phyloP scores from a whole-genome alignment of 2,329 filamentous ascomycete genomes.

The Xylariaceae sp. region DNA sequence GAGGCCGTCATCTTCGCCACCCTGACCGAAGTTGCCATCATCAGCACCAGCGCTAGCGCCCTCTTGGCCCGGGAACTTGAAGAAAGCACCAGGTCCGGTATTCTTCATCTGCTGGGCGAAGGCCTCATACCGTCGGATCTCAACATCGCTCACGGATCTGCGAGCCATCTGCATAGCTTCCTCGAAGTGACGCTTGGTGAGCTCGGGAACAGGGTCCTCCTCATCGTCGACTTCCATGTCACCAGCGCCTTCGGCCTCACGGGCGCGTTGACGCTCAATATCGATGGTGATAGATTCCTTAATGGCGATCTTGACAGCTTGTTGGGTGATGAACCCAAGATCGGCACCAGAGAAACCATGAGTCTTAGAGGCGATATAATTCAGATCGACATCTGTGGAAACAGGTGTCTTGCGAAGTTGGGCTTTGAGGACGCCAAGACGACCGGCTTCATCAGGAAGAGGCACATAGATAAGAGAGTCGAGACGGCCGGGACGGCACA shows the following conservation, averaged over 20 bases:
- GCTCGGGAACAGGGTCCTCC: conserved; percentile 88
- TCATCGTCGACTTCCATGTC: conserved; percentile 82
- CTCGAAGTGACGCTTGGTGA: conserved; percentile 96
- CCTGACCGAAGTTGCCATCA: conserved; percentile 71
- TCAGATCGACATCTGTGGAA: conserved; percentile 78
- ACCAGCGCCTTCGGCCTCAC: conserved; percentile 83
- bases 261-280: conserved; percentile 86
- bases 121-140: conserved; percentile 97
- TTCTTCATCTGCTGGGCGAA: conserved; percentile 99
- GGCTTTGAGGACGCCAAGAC: conserved; percentile 85
- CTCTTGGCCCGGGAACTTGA: conserved; percentile 86
- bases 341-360: conserved; percentile 99
- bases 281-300: conserved; percentile 90
- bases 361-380: conserved; percentile 93
- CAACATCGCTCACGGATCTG: conserved; percentile 91
- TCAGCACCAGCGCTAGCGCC: conserved; percentile 64
- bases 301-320: conserved; percentile 98
- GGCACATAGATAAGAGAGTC: conserved; percentile 98
- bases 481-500: conserved; percentile 97
- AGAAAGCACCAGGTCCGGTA: conserved; percentile 89
- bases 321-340: conserved; percentile 97
- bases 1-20: conserved; percentile 92
- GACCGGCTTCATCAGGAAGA: conserved; percentile 86
- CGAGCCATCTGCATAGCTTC: conserved; percentile 96
- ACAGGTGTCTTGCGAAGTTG: conserved; percentile 99